Conservation (phyloP, 164 flowering plant genomes). For the Protea cynaroides region DNA sequence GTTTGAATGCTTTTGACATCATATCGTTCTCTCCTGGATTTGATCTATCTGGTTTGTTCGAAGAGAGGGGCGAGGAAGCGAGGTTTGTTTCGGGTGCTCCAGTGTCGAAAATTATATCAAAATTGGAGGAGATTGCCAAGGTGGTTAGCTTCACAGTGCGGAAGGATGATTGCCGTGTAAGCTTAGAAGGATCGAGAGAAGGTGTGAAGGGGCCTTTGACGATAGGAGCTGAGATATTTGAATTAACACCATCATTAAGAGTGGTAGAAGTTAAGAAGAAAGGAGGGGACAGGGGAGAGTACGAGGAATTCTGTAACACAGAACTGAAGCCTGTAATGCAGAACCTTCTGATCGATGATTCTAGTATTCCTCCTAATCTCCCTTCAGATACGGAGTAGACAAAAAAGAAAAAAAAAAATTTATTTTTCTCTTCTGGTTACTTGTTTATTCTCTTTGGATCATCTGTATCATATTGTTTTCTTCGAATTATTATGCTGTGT, state of each 20-base stretch:
- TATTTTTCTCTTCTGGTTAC: too few species aligned
- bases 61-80: conserved; percentile 18
- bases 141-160: conserved; percentile 76
- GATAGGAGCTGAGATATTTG: conserved; percentile 82
- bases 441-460: too few species aligned
- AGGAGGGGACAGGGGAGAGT: conserved; percentile 72
- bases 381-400: conserved; percentile 55
- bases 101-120: conserved; percentile 59
- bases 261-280: conserved; percentile 90
- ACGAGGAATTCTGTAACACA: conserved; percentile 57
- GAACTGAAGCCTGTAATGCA: conserved; percentile 69
- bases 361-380: conserved; percentile 21
- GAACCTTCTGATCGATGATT: conserved; percentile 33
- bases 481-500: too few species aligned
- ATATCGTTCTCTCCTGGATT: conserved; percentile 26
- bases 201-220: conserved; percentile 77
- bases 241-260: conserved; percentile 63
- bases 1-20: conserved; percentile 25
- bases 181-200: conserved; percentile 64
- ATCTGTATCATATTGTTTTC: too few species aligned
- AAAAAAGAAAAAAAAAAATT: background rate
- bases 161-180: conserved; percentile 74
- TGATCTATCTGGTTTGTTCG: conserved; percentile 24
- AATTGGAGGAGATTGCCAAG: conserved; percentile 82
- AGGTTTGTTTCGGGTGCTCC: conserved; percentile 73